Percentiles rank a stretch among this genome's conserved stretches.
These are phyloP conservation scores for Cytospora piceae DNA, from an alignment of 2,329 filamentous ascomycete species.

Conservation along the genomic window DNA sequence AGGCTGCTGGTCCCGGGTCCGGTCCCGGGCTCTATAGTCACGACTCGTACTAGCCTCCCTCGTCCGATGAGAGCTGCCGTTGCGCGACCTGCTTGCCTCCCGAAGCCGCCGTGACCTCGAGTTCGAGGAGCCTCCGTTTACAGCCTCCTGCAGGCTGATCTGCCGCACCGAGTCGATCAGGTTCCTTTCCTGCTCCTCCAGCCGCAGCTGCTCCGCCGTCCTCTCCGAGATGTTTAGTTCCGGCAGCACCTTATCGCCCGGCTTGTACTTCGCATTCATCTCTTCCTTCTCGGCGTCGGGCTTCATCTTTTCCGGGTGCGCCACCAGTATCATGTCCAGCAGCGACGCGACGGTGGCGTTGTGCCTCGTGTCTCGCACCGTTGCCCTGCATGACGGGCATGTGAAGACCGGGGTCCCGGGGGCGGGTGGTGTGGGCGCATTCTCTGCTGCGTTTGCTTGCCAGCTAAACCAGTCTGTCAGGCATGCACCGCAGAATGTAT, in stretches of 20 bases:
- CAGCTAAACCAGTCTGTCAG: conserved; percentile 94
- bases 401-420: conserved; percentile 66
- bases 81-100: conserved; percentile 33
- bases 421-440: conserved; percentile 52
- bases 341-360: conserved; percentile 91
- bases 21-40: conserved; percentile 41
- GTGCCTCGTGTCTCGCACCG: conserved; percentile 82
- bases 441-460: conserved; percentile 66
- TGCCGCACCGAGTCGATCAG: conserved; percentile 73
- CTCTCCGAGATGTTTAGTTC: conserved; percentile 55
- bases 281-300: conserved; percentile 74
- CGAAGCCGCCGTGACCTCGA: conserved; percentile 33
- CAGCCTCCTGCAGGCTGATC: conserved; percentile 72
- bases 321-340: conserved; percentile 82
- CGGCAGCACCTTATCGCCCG: conserved; percentile 80
- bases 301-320: conserved; percentile 76
- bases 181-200: conserved; percentile 69
- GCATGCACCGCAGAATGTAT: conserved; percentile 95
- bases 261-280: conserved; percentile 75
- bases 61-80: conserved; percentile 31
- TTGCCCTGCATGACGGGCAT: conserved; percentile 88
- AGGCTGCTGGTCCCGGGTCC: conserved; percentile 35
- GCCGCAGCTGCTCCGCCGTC: conserved; percentile 55
- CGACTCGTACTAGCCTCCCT: conserved; percentile 37
- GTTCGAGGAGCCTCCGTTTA: conserved; percentile 47